Evolutionary conservation across 2,329 filamentous ascomycete genomes (phyloP).

Genomic region (Claviceps cyperi): DNA sequence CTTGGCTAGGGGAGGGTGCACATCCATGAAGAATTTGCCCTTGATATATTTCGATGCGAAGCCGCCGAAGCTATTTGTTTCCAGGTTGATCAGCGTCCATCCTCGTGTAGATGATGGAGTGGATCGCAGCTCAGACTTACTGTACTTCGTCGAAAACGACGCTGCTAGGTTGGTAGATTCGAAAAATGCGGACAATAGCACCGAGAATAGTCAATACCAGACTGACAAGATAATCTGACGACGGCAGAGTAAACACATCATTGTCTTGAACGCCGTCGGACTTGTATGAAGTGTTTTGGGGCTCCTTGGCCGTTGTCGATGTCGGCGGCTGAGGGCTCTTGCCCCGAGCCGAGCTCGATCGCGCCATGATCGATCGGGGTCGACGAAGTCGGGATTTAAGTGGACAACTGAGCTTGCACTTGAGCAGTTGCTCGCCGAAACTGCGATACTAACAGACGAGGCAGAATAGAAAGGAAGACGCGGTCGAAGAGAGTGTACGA

Average conservation of each 20-base stretch:
- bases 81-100: background rate
- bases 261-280: conserved; percentile 75
- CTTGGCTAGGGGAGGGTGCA: conserved; percentile 95
- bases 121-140: conserved; percentile 40
- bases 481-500: conserved; percentile 12
- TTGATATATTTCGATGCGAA: conserved; percentile 99
- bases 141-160: conserved; percentile 99
- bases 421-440: background rate
- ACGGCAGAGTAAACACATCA: conserved; percentile 77
- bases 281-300: conserved; percentile 43
- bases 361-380: conserved; percentile 17
- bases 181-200: conserved; percentile 71
- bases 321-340: conserved; percentile 21
- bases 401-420: background rate
- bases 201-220: conserved; percentile 59
- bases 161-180: conserved; percentile 89
- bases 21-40: conserved; percentile 98
- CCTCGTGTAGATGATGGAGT: background rate
- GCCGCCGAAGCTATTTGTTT: conserved; percentile 64
- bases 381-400: background rate
- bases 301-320: conserved; percentile 23
- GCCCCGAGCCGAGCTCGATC: conserved; percentile 19
- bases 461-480: background rate
- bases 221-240: conserved; percentile 70
- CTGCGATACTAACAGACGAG: background rate